Base-by-base conservation (phyloP, 805 yeast genomes). In the Naumovozyma dairenensis region DNA sequence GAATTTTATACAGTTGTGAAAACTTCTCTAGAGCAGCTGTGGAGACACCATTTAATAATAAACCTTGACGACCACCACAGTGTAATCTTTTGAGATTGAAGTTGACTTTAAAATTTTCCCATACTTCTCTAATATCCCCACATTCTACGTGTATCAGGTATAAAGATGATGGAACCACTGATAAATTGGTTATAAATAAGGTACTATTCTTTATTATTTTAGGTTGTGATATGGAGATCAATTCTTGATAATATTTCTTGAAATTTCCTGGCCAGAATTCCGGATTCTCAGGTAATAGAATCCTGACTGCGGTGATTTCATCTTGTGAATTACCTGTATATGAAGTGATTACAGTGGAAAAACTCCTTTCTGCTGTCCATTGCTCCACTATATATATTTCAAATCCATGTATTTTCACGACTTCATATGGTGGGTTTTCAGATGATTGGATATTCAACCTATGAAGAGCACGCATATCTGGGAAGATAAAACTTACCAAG, bases 301-400 rank as follows among this genome's bases (percentile, higher is more conserved):
- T 69, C 37, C 77, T 67, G 22, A 71, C 72, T 2, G 78, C 94
- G 14, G 64, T 56, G 0, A 85, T 69, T 19, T 60, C 59, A 44
- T 85, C 82, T n/a, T 65, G 64, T 4, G 72, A 51, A 49, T 85
- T 82, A 3, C 98, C 98, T 0, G 97, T 89, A 55, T 72, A 92
- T 1, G 89, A 74, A 1, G 92, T 74, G 13, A 89, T 77, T 4
- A 81, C 67, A 1, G 80, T 67, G 17, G 82, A 76, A 9, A 74
- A 61, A 27, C 71, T 65, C 29, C 97, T 65, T 38, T 77, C 77
- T 21, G 80, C 68, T 3, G 82, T 79, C 98, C 98, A 92, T 56
- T 89, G 96, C 55, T 92, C 97, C 8, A 89, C 94, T 25, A 92
- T 66, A 54, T 92, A 92, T 12, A 82, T 71, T 57, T 92, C 97